Evolutionary conservation across 768 basidiomycete genomes (phyloP).

Genomic region (Naganishia onofrii): DNA sequence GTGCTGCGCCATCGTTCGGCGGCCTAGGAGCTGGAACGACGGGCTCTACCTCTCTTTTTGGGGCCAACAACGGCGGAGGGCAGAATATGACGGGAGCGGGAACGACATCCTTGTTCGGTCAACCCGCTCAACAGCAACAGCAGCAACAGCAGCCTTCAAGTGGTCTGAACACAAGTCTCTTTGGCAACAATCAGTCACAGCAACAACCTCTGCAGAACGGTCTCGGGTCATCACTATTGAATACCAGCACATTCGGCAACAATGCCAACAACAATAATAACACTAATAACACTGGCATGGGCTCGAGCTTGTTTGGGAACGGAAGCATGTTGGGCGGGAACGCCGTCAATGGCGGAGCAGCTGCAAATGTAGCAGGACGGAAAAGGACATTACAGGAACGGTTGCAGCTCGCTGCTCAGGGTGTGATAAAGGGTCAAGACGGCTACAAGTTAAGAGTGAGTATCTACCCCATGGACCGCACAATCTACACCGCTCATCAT

Average conservation of each 20-base stretch:
- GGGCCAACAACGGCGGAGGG: not conserved
- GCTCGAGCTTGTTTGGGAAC: not conserved
- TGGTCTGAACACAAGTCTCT: slow-evolving; percentile 1
- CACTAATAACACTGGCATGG: not conserved
- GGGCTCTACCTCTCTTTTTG: not conserved
- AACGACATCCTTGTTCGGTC: slow-evolving; percentile 14
- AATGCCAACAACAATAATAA: not conserved
- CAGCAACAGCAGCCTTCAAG: slow-evolving; percentile 4
- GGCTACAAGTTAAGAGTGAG: slow-evolving; percentile 24
- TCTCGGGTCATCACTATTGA: not conserved
- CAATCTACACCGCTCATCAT: not conserved
- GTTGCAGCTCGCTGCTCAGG: slow-evolving; percentile 21
- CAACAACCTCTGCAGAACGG: not conserved
- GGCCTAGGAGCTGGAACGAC: not conserved
- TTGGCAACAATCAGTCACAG: slow-evolving; percentile 6
- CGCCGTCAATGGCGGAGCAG: not conserved
- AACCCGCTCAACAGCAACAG: slow-evolving; percentile 15
- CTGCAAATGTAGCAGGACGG: slow-evolving; percentile 1
- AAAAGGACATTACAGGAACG: slow-evolving; percentile 29
- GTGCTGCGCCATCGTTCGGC: slow-evolving; percentile 13
- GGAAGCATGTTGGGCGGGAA: not conserved
- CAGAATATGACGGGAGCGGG: not conserved
- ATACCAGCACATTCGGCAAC: not conserved
- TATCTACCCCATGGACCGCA: no score
- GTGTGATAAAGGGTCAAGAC: slow-evolving; percentile 20